Evolutionary conservation across 2,329 filamentous ascomycete genomes (phyloP).

Genomic region (Grosmannia clavigera): DNA sequence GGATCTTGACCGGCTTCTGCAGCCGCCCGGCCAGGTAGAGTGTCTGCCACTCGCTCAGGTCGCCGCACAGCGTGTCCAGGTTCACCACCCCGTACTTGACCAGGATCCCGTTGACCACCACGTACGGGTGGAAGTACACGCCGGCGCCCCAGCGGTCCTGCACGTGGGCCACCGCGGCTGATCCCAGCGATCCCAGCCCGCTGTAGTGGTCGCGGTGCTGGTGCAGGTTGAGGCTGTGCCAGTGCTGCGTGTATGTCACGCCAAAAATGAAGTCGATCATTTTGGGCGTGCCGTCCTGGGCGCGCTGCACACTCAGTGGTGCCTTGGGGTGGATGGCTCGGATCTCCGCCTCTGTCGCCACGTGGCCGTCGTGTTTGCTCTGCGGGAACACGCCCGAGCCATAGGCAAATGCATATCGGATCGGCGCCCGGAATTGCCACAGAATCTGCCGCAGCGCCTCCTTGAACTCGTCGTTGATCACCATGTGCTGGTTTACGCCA

Average conservation of each 20-base stretch:
- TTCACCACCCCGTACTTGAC: conserved; percentile 98
- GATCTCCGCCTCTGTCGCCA: conserved; percentile 43
- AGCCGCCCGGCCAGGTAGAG: conserved; percentile 92
- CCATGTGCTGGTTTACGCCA: conserved; percentile 91
- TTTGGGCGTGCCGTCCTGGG: conserved; percentile 79
- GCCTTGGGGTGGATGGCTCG: conserved; percentile 68
- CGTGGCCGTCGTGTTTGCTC: conserved; percentile 33
- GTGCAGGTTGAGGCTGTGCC: conserved; percentile 84
- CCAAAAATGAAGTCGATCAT: conserved; percentile 99
- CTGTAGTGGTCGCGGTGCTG: conserved; percentile 93
- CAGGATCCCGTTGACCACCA: conserved; percentile 86
- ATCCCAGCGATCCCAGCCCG: conserved; percentile 68
- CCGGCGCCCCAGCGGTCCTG: conserved; percentile 86
- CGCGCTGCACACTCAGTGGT: conserved; percentile 66
- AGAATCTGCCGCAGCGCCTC: conserved; percentile 76
- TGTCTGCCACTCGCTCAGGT: conserved; percentile 84
- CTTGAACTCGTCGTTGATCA: conserved; percentile 92
- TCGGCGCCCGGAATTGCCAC: conserved; percentile 84
- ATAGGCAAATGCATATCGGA: conserved; percentile 94
- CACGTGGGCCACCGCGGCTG: conserved; percentile 69
- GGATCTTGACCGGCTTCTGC: conserved; percentile 95
- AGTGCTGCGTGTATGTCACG: conserved; percentile 87
- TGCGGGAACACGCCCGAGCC: conserved; percentile 95
- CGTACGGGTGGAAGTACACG: conserved; percentile 94
- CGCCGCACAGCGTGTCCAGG: conserved; percentile 73